These are phyloP conservation scores for Symbiodinium natans DNA, from an alignment of 73 alveolate species.

Conservation along the genomic window DNA sequence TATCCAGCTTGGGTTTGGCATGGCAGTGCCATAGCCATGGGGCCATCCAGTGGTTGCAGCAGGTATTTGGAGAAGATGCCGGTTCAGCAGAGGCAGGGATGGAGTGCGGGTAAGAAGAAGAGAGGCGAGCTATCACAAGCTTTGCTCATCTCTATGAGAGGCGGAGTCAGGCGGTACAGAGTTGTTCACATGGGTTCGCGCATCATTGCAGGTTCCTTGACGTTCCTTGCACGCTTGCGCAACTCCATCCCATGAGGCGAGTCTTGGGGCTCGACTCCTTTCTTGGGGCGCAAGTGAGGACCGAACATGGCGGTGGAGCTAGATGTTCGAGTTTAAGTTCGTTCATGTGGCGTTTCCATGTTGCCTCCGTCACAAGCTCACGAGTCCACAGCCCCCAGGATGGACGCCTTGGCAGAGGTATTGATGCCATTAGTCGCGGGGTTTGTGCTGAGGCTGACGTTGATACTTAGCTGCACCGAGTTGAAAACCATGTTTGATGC, in stretches of 20 bases:
- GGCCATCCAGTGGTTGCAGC: neutral
- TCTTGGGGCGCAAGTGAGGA: slow-evolving; percentile 89
- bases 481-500: too few relatives aligned
- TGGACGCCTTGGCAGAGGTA: slow-evolving; percentile 70
- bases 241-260: too few relatives aligned
- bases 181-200: too few relatives aligned
- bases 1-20: neutral
- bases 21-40: neutral
- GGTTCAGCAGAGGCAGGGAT: neutral
- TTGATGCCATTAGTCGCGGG: neutral
- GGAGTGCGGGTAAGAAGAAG: too few relatives aligned
- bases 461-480: neutral
- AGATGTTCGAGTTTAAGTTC: neutral
- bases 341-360: neutral
- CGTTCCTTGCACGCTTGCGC: too few relatives aligned
- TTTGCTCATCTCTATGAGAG: too few relatives aligned
- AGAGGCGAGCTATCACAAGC: too few relatives aligned
- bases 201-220: too few relatives aligned
- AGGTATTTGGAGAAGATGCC: neutral
- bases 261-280: neutral
- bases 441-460: slow-evolving; percentile 37
- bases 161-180: too few relatives aligned
- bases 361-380: neutral
- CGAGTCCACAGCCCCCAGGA: slow-evolving; percentile 6
- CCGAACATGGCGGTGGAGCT: neutral